Base-by-base conservation (phyloP, 1,284 basidiomycete species). In the Erythrobasidium hasegawianum region DNA sequence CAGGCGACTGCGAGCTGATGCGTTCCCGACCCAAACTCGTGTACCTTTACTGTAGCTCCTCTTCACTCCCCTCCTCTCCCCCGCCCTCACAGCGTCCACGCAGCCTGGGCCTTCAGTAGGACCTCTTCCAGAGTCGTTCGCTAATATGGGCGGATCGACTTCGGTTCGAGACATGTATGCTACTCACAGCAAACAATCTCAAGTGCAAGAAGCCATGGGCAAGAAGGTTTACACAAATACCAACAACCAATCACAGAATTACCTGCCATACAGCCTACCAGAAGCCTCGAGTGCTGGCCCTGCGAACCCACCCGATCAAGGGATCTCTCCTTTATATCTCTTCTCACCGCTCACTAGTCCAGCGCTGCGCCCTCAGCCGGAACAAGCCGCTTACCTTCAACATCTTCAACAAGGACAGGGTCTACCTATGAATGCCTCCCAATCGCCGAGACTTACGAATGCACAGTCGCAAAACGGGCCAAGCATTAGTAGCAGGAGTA, bases 261-360 rank as follows among this genome's bases (percentile, higher is more conserved):
- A 61, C 69, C 53, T 68, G 71, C 62, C 18, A 68, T 68, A 7
- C 64, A 58, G 24, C 75, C 77, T 29, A 77, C 73, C 33, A 69
- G 33, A 33, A 33, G 4, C 33, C 11, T 33, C 33, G 5, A 33
- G 33, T 33, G 33, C 33, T 33, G 33, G 33, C 33, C 11, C 33
- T 33, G 33, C 33, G 11, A 33, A 4, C 11, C 72, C 39, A 75
- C 73, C 64, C 71, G 72, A 22, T 69, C 75, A 64, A 13, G 75
- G 77, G 57, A 73, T 76, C 55, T 75, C 77, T 24, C 77, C 75
- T 4, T 60, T 75, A 59, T 81, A 81, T 39, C 81, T 82, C 73
- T 83, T 84, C 72, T 82, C 83, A 1, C 83, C 83, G 0, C 74
- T 84, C 43, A 82, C 82, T 1, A 83, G 82, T 5, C 84, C 83